phyloP scores from a whole-genome alignment of 2,329 filamentous ascomycete genomes.

The Xylaria sp. region DNA sequence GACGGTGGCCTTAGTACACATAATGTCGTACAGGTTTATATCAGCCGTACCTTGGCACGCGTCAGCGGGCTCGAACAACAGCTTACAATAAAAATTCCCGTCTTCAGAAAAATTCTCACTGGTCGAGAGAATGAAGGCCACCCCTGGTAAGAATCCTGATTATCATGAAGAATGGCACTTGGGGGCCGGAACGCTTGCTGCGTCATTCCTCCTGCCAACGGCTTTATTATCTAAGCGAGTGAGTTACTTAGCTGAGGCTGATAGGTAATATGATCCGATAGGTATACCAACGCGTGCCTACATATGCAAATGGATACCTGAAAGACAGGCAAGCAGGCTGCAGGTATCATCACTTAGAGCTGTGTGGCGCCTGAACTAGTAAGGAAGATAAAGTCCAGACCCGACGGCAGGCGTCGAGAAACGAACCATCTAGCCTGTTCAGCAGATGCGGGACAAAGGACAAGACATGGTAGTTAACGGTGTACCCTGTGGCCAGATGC shows the following conservation, averaged over 20 bases:
- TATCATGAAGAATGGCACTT: slow-evolving; percentile 21
- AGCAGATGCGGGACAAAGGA: slow-evolving; percentile 7
- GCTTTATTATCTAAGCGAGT: not conserved
- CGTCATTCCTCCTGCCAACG: slow-evolving; percentile 13
- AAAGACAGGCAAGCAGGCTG: slow-evolving; percentile 7
- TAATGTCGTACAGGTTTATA: slow-evolving; percentile 10
- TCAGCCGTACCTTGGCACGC: slow-evolving; percentile 24
- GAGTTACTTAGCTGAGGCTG: slow-evolving; percentile 25
- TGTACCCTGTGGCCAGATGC: not conserved
- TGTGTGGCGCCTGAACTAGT: not conserved
- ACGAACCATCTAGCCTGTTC: not conserved
- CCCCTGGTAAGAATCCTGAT: slow-evolving; percentile 3
- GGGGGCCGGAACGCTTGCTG: slow-evolving; percentile 18
- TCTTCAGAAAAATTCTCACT: slow-evolving; percentile 14
- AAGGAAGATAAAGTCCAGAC: slow-evolving; percentile 3
- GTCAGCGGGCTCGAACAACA: slow-evolving; percentile 9
- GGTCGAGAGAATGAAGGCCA: slow-evolving; percentile 9
- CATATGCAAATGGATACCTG: slow-evolving; percentile 1
- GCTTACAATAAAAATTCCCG: not conserved
- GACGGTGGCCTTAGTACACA: slow-evolving; percentile 2
- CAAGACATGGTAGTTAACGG: slow-evolving; percentile 1
- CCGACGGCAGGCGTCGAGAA: slow-evolving; percentile 1
- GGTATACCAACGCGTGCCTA: not conserved
- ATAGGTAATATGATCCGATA: slow-evolving; percentile 7
- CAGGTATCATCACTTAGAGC: not conserved